phyloP scores from a whole-genome alignment of 2,329 filamentous ascomycete genomes.

The Pezicula radicicola region DNA sequence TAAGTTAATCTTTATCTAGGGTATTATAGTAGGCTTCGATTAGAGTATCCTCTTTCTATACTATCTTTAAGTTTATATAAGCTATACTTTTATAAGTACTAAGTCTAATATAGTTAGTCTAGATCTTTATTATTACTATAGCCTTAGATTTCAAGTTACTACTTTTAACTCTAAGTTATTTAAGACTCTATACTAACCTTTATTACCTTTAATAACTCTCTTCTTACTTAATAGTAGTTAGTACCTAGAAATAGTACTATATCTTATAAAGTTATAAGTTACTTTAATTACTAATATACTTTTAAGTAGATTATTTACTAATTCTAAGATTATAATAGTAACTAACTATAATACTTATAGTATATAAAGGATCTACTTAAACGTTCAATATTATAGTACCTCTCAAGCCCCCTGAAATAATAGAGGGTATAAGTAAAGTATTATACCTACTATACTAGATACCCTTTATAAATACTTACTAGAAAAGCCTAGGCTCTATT shows the following conservation, averaged over 20 bases:
- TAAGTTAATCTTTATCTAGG: no score
- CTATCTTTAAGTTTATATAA: conserved; percentile 1
- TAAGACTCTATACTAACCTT: no score
- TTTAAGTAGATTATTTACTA: not conserved
- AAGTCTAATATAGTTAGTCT: conserved; percentile 2
- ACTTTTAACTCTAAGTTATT: not conserved
- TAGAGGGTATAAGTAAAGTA: conserved; percentile 16
- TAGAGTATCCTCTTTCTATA: no score
- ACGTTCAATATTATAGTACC: not conserved
- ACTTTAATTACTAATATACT: no score
- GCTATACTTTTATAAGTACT: conserved; percentile 2
- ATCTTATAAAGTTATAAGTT: no score
- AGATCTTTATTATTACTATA: conserved; percentile 2
- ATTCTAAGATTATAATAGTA: not conserved
- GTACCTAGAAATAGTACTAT: no score
- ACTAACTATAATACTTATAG: not conserved
- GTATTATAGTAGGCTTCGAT: no score
- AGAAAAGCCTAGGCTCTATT: conserved; percentile 22
- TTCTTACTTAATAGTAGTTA: no score
- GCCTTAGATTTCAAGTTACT: conserved; percentile 1
- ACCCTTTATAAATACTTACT: conserved; percentile 21
- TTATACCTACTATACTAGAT: conserved; percentile 22
- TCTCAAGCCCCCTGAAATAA: conserved; percentile 16
- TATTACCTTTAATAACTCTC: no score
- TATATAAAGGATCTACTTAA: not conserved